Evolutionary conservation across 805 yeast species (phyloP).

Genomic region (Myxozyma mucilagina): DNA sequence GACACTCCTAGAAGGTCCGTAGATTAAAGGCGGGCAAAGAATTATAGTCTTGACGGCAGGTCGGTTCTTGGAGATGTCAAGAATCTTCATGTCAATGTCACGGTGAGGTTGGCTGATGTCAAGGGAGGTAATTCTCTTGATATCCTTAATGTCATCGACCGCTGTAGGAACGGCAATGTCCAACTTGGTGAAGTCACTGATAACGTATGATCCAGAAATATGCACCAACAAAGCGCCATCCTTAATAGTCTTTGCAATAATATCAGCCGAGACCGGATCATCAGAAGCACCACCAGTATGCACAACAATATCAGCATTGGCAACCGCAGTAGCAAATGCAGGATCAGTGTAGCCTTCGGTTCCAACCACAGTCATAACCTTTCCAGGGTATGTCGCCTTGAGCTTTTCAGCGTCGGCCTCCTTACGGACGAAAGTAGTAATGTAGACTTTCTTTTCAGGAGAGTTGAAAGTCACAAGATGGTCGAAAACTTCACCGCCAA

Average conservation of each 20-base stretch:
- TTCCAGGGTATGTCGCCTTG: background rate
- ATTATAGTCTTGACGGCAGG: background rate
- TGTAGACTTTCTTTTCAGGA: no score
- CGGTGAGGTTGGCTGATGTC: background rate
- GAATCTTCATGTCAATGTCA: background rate
- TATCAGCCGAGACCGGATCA: background rate
- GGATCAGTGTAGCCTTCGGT: background rate
- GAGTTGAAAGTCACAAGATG: slow-evolving; percentile 3
- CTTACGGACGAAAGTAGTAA: slow-evolving; percentile 17
- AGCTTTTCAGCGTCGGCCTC: slow-evolving; percentile 12
- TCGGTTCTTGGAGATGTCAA: background rate
- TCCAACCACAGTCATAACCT: background rate
- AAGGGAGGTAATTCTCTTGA: background rate
- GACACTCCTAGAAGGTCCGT: background rate
- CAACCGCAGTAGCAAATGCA: background rate
- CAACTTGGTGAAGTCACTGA: background rate
- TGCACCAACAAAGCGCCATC: background rate
- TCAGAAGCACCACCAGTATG: background rate
- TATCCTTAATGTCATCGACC: background rate
- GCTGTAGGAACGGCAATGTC: background rate
- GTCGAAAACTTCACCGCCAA: slow-evolving; percentile 19
- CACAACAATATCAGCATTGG: background rate
- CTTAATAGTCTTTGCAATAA: no score
- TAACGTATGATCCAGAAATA: background rate
- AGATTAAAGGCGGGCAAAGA: background rate